phyloP scores from a whole-genome alignment of 106 monocot species.

The Hemerocallis citrina region DNA sequence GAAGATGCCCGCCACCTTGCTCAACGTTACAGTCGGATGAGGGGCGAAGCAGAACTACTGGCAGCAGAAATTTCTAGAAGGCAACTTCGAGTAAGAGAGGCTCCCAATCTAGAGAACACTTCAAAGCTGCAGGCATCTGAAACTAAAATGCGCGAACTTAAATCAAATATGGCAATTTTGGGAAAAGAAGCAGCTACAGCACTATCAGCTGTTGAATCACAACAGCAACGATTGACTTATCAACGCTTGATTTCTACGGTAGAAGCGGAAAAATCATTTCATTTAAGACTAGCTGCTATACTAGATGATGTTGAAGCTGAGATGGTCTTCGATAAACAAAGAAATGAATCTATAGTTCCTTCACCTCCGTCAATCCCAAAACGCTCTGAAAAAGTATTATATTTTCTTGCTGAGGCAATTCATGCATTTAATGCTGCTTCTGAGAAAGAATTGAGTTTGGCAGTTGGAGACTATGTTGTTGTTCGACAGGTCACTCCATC shows the following conservation, averaged over 20 bases:
- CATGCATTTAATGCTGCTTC: constrained; percentile 62
- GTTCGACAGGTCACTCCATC: constrained; percentile 53
- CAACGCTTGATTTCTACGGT: constrained; percentile 81
- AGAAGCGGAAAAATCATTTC: constrained; percentile 92
- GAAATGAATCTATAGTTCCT: constrained; percentile 74
- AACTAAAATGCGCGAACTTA: constrained; percentile 83
- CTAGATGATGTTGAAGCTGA: constrained; percentile 91
- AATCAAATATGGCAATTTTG: constrained; percentile 88
- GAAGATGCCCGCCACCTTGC: constrained; percentile 99
- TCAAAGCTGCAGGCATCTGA: constrained; percentile 78
- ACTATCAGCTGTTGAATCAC: constrained; percentile 84
- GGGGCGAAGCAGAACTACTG: constrained; percentile 82
- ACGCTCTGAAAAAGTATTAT: constrained; percentile 58
- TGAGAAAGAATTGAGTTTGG: constrained; percentile 78
- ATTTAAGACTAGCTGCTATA: constrained; percentile 80
- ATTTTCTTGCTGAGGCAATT: constrained; percentile 92
- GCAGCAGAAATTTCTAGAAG: constrained; percentile 78
- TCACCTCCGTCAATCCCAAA: constrained; percentile 32
- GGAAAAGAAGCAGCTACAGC: constrained; percentile 97
- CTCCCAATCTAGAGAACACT: constrained; percentile 63
- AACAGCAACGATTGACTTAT: constrained; percentile 80
- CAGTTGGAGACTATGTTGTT: constrained; percentile 88
- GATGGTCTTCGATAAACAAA: constrained; percentile 84
- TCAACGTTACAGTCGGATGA: constrained; percentile 93
- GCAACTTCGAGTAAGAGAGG: constrained; percentile 67